Percentiles rank a stretch among this genome's conserved stretches.
phyloP scores from a whole-genome alignment of 192 early-diverging fungal species.

The Backusella macrospora region DNA sequence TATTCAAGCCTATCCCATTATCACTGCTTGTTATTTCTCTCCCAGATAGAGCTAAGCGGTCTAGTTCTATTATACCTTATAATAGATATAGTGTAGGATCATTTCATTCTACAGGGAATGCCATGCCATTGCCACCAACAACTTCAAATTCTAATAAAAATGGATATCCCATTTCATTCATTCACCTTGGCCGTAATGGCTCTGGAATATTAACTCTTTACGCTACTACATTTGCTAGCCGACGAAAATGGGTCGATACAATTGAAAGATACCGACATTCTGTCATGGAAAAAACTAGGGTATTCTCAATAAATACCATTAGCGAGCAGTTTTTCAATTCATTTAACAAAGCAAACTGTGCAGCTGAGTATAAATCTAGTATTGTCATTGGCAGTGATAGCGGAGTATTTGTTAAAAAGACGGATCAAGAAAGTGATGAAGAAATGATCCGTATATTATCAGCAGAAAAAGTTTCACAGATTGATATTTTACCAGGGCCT shows the following conservation, averaged over 20 bases:
- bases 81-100: constrained; percentile 22
- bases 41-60: constrained; percentile 37
- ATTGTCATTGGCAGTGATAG: constrained; percentile 85
- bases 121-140: constrained; percentile 17
- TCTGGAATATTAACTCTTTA: constrained; percentile 64
- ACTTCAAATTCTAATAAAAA: constrained; percentile 52
- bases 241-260: constrained; percentile 82
- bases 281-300: constrained; percentile 43
- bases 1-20: constrained; percentile 79
- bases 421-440: constrained; percentile 41
- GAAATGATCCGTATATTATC: constrained; percentile 59
- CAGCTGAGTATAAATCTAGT: constrained; percentile 54
- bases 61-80: constrained; percentile 38
- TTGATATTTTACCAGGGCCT: constrained; percentile 84
- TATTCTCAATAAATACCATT: constrained; percentile 61
- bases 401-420: constrained; percentile 75
- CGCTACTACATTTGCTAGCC: constrained; percentile 70
- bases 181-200: constrained; percentile 73
- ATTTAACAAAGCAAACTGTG: constrained; percentile 61
- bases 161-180: constrained; percentile 74
- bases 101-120: constrained; percentile 23
- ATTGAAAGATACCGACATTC: constrained; percentile 66
- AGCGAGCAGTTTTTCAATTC: constrained; percentile 54
- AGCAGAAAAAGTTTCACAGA: constrained; percentile 81
- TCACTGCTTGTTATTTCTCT: constrained; percentile 65